Conservation (phyloP, 371 early-diverging fungal genomes). For the Mortierella sp. region DNA sequence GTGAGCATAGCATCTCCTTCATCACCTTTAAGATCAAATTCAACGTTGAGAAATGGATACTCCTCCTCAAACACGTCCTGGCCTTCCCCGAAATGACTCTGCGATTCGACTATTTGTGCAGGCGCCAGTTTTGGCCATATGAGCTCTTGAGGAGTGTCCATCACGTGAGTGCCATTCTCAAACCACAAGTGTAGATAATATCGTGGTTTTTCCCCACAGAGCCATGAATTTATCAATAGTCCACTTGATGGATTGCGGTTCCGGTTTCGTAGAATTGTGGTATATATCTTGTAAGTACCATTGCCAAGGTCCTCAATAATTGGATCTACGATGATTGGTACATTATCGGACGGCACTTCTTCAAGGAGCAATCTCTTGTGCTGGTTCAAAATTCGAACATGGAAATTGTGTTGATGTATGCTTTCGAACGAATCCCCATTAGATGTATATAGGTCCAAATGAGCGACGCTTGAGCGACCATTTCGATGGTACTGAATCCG, state of each 20-base stretch:
- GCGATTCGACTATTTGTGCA: too few relatives aligned
- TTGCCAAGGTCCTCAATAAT: slow-evolving; percentile 20
- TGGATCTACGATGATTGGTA: neutral
- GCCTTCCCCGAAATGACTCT: too few relatives aligned
- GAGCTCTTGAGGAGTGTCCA: slow-evolving; percentile 23
- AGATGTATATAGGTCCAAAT: slow-evolving; percentile 11
- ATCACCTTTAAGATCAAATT: too few relatives aligned
- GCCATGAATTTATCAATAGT: slow-evolving; percentile 1
- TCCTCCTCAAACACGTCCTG: too few relatives aligned
- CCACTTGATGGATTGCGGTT: neutral
- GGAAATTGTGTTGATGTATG: slow-evolving; percentile 1
- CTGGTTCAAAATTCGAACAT: slow-evolving; percentile 5
- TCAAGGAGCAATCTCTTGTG: neutral
- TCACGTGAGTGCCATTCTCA: slow-evolving; percentile 34
- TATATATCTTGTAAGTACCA: slow-evolving; percentile 22
- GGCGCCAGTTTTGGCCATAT: slow-evolving; percentile 11
- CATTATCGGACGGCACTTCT: neutral
- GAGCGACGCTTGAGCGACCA: slow-evolving; percentile 8
- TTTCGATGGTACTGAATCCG: slow-evolving; percentile 5
- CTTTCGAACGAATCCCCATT: slow-evolving; percentile 7
- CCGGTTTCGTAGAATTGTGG: neutral
- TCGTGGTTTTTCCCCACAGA: neutral
- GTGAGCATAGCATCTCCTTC: too few relatives aligned
- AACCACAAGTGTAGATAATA: slow-evolving; percentile 42
- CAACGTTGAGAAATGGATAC: too few relatives aligned